These are phyloP conservation scores for Claviceps capensis DNA, from an alignment of 2,329 filamentous ascomycete genomes.

Conservation along the genomic window DNA sequence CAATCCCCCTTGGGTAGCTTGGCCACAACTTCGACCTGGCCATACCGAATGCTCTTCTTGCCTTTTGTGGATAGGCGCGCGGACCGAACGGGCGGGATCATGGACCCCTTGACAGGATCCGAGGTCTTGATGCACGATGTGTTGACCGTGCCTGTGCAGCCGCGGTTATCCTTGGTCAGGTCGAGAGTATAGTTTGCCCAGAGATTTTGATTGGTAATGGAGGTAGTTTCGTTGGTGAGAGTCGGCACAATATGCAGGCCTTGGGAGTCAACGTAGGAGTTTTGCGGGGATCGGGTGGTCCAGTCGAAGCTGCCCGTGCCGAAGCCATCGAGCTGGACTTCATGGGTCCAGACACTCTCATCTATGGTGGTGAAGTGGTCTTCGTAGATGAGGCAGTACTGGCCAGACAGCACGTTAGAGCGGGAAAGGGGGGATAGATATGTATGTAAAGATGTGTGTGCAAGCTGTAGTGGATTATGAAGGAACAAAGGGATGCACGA, in stretches of 20 bases:
- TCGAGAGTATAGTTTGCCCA: constrained; percentile 29
- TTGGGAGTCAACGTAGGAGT: constrained; percentile 31
- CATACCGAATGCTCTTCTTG: constrained; percentile 10
- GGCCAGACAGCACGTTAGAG: background rate
- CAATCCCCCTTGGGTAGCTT: constrained; percentile 39
- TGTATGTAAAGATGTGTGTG: too few species aligned
- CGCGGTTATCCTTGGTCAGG: constrained; percentile 22
- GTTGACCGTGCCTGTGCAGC: constrained; percentile 25
- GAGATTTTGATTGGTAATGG: constrained; percentile 24
- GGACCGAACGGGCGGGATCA: constrained; percentile 35
- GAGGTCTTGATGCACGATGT: constrained; percentile 24
- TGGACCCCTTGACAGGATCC: constrained; percentile 27
- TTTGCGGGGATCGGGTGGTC: constrained; percentile 34
- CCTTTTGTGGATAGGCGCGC: constrained; percentile 29
- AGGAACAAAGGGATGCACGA: background rate
- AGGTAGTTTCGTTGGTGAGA: constrained; percentile 27
- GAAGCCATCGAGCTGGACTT: constrained; percentile 30
- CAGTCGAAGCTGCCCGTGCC: constrained; percentile 40
- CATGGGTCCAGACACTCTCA: constrained; percentile 32
- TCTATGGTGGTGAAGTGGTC: constrained; percentile 34
- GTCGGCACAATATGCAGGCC: constrained; percentile 44
- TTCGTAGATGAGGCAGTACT: constrained; percentile 37
- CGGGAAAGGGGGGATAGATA: too few species aligned
- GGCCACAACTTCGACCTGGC: constrained; percentile 36
- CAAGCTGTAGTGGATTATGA: too few species aligned